A percentile compares a stretch with the other conserved stretches of the same genome.
These are phyloP conservation scores for Forsythia suspensa DNA, from an alignment of 257 asterid genomes.

Conservation along the genomic window DNA sequence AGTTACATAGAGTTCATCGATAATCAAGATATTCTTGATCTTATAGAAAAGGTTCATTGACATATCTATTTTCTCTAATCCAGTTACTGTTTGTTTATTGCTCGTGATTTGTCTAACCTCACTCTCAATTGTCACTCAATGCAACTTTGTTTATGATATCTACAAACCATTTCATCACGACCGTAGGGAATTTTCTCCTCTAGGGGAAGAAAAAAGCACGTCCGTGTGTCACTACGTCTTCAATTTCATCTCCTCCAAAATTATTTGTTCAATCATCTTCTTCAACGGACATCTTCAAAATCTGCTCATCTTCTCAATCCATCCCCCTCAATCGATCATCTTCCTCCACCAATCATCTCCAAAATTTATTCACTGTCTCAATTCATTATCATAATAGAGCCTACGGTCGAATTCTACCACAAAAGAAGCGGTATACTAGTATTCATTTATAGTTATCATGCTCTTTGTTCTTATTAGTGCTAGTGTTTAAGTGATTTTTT, in stretches of 20 bases:
- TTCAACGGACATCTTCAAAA: too few relatives aligned
- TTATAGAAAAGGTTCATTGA: slow-evolving; percentile 74
- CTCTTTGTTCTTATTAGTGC: slow-evolving; percentile 1
- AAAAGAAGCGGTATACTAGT: too few relatives aligned
- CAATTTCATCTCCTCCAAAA: too few relatives aligned
- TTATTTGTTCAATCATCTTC: too few relatives aligned
- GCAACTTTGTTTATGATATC: background rate
- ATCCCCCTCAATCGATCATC: too few relatives aligned
- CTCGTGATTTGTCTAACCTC: background rate
- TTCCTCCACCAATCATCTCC: too few relatives aligned
- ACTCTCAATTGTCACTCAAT: background rate
- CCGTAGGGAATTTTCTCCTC: background rate
- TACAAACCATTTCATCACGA: background rate
- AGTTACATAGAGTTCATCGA: slow-evolving; percentile 84
- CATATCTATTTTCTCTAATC: slow-evolving; percentile 6
- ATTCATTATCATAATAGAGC: too few relatives aligned
- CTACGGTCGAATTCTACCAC: too few relatives aligned
- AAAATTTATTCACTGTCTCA: too few relatives aligned
- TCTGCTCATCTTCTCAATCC: too few relatives aligned
- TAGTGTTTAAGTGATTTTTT: background rate
- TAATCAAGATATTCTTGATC: slow-evolving; percentile 94
- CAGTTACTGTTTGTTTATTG: background rate
- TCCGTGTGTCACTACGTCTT: too few relatives aligned
- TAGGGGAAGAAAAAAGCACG: too few relatives aligned
- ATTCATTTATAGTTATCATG: background rate